phyloP scores from a whole-genome alignment of 805 yeast species.

The Yarrowia sp. region DNA sequence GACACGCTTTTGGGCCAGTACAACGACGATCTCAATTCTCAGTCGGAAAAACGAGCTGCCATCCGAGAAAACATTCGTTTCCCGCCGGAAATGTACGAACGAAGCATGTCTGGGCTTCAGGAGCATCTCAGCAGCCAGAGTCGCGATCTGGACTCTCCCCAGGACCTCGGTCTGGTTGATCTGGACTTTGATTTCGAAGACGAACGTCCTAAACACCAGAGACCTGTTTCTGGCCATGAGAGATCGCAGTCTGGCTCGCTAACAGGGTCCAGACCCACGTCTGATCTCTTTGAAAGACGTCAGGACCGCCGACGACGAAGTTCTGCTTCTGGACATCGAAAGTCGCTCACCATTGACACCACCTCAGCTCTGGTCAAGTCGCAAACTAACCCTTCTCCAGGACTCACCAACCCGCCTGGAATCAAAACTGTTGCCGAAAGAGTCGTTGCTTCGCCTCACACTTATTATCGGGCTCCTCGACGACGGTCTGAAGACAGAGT shows the following conservation, averaged over 20 bases:
- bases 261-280: background rate
- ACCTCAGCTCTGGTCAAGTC: background rate
- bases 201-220: background rate
- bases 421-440: conserved; percentile 31
- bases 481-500: conserved; percentile 26
- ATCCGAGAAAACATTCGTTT: background rate
- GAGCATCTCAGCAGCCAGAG: background rate
- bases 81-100: background rate
- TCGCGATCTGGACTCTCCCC: background rate
- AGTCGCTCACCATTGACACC: conserved; percentile 7
- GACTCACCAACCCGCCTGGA: background rate
- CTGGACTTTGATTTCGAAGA: background rate
- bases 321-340: background rate
- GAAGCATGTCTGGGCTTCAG: background rate
- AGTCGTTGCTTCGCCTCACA: conserved; percentile 12
- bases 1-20: background rate
- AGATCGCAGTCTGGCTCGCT: background rate
- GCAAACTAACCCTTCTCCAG: background rate
- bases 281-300: background rate
- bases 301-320: background rate
- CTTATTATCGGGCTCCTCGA: conserved; percentile 34
- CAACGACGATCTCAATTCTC: background rate
- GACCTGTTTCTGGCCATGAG: background rate
- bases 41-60: background rate
- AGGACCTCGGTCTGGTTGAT: background rate